Conservation (phyloP, 495 filamentous ascomycete species). For the Trichoderma reesei region DNA sequence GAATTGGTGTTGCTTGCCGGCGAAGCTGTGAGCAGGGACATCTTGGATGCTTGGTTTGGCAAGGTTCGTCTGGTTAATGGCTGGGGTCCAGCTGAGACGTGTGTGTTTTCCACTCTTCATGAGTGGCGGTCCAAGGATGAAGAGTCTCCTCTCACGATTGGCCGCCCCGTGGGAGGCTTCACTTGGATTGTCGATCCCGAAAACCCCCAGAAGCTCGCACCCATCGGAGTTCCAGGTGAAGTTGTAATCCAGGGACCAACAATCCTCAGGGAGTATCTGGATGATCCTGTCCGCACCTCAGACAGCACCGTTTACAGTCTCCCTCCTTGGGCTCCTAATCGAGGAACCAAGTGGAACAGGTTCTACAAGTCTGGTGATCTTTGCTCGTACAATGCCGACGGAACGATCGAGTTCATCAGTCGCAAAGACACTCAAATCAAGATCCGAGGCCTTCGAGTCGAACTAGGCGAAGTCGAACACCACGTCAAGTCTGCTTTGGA, state of each 20-base stretch:
- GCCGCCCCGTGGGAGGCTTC: constrained; percentile 33
- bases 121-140: constrained; percentile 16
- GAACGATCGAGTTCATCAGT: constrained; percentile 32
- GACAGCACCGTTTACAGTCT: background rate
- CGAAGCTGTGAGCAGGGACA: constrained; percentile 18
- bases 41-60: constrained; percentile 15
- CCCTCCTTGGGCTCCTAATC: constrained; percentile 5
- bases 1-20: constrained; percentile 37
- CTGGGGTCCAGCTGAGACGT: constrained; percentile 24
- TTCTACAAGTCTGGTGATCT: constrained; percentile 34
- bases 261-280: constrained; percentile 20
- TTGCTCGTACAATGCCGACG: constrained; percentile 34
- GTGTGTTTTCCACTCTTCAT: constrained; percentile 19
- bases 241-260: constrained; percentile 38
- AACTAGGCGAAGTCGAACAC: constrained; percentile 5
- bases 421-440: constrained; percentile 16
- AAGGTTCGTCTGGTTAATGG: constrained; percentile 26
- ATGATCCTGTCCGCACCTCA: constrained; percentile 12
- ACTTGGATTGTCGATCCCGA: constrained; percentile 38
- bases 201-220: constrained; percentile 34
- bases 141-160: constrained; percentile 25
- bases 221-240: constrained; percentile 37
- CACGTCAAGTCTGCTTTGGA: background rate
- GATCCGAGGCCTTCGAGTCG: background rate
- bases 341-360: constrained; percentile 13